Evolutionary conservation across 2,329 filamentous ascomycete genomes (phyloP).

Genomic region (Periconia digitata): DNA sequence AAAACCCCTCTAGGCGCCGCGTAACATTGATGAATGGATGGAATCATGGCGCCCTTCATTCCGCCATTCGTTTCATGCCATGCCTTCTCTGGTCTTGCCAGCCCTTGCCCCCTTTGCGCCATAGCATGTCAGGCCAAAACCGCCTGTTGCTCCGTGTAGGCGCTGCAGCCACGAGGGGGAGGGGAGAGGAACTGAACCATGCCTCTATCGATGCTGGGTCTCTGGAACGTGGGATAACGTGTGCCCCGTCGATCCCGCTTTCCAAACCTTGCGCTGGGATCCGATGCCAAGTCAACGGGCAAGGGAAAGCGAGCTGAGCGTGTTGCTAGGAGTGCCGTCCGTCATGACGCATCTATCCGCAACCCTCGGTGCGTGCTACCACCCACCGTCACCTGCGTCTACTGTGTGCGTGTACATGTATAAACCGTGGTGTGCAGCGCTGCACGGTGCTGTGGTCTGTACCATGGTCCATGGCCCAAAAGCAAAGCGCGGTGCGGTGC

Average conservation of each 20-base stretch:
- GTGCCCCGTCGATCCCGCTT: conserved; percentile 20
- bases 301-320: conserved; percentile 10
- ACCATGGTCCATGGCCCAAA: background rate
- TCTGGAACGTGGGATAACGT: background rate
- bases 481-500: background rate
- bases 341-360: conserved; percentile 30
- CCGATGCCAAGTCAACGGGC: conserved; percentile 13
- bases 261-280: conserved; percentile 15
- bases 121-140: background rate
- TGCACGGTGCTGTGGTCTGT: background rate
- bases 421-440: background rate
- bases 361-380: conserved; percentile 20
- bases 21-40: background rate
- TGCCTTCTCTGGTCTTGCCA: too few species aligned
- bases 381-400: conserved; percentile 24
- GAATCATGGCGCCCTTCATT: background rate
- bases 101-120: background rate
- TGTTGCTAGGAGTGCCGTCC: conserved; percentile 23
- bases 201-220: conserved; percentile 1
- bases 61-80: too few species aligned
- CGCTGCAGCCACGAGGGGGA: background rate
- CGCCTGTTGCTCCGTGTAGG: background rate
- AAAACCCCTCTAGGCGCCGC: background rate
- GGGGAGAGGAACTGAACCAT: background rate
- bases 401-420: conserved; percentile 1